phyloP scores from a whole-genome alignment of 805 yeast species.

The Teunomyces lycoperdinae region DNA sequence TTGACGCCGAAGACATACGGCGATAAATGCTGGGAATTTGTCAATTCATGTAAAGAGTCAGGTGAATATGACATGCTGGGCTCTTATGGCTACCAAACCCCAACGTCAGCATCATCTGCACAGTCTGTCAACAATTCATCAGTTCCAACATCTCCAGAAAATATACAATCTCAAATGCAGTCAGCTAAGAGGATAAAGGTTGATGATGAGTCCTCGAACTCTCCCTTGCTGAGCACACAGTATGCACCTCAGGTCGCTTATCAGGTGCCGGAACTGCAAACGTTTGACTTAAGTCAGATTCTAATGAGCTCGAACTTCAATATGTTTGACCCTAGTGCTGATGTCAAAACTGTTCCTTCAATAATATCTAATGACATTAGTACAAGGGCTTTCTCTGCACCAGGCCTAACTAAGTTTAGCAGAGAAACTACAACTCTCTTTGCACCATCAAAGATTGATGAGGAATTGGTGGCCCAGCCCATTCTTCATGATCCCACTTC shows the following conservation, averaged over 20 bases:
- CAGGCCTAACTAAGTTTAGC: constrained; percentile 13
- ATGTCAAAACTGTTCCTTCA: neutral
- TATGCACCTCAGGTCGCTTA: constrained; percentile 3
- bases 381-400: constrained; percentile 16
- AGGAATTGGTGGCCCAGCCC: neutral
- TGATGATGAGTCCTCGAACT: constrained; percentile 6
- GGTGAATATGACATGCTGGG: constrained; percentile 8
- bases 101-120: constrained; percentile 6
- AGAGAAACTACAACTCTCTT: constrained; percentile 10
- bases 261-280: constrained; percentile 10
- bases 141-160: constrained; percentile 11
- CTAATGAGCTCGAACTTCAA: constrained; percentile 10
- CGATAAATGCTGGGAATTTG: constrained; percentile 67
- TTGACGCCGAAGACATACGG: constrained; percentile 88
- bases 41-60: constrained; percentile 19
- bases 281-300: constrained; percentile 12
- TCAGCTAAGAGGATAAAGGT: constrained; percentile 12
- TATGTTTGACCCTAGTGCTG: constrained; percentile 5
- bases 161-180: constrained; percentile 2
- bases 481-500: neutral
- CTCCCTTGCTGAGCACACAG: constrained; percentile 8
- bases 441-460: constrained; percentile 6
- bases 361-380: neutral
- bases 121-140: constrained; percentile 6
- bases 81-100: constrained; percentile 9